Base-by-base conservation (phyloP, 2,329 filamentous ascomycete species). In the Penicillium sp. region DNA sequence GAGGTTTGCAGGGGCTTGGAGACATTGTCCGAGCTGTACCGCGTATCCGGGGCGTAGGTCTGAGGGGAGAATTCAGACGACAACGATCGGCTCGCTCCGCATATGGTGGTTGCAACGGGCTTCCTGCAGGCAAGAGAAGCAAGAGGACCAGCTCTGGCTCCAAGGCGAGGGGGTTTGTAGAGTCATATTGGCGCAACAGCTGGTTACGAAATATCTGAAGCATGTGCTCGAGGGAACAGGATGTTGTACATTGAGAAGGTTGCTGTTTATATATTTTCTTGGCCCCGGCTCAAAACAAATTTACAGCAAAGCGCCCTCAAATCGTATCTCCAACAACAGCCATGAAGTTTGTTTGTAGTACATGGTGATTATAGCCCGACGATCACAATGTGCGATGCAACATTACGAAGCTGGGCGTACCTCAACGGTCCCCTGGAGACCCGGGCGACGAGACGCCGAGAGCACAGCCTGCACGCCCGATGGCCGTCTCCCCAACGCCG, bases 381-480 rank as follows among this genome's bases (percentile, higher is more conserved):
- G 7, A 15, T 46, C 7, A 3, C 44, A 19, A 46, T 46, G 21
- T 8, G 11, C 44, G 6, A 46, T 46, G 44, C 6, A 46, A 46
- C 7, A 47, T 38, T 17, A 15, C 2, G 35, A 13, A 38, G 11
- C 45, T 47, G 45, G 3, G 15, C 9, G 6, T 2, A 21, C n/a
- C n/a, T n/a, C n/a, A 66, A 81, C 84, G 72, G 88, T 98, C 71
- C 92, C 93, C 64, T 98, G 88, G 90, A 87, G 93, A 73, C 92
- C 94, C 54, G 94, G 94, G 73, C 92, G 94, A 72, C 66, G 79
- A 62, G 94, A 98, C 80, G 85, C 86, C 71, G 93, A 97, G 69
- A 81, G 91, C 30, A 81, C 88, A 63, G 91, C 89, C 77, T 97
- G 93, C 87, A 97, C 95, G 29, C 95, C 94, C 54, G 93, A 97